A percentile compares a stretch with the other conserved stretches of the same genome.
Conservation (phyloP, 805 yeast genomes). For the Sporopachydermia quercuum region DNA sequence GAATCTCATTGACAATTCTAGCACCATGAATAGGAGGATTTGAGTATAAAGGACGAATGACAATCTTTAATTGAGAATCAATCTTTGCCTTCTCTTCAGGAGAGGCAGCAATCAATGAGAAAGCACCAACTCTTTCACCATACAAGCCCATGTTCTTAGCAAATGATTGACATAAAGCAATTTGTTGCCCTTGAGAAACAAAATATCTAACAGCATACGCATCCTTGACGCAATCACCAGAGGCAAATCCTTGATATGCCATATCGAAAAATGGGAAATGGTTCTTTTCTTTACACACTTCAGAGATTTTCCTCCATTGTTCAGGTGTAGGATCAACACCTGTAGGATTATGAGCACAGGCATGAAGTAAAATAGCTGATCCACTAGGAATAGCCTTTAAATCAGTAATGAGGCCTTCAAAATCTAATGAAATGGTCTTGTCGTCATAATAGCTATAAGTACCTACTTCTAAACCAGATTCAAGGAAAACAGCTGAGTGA, state of each 20-base stretch:
- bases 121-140: constrained; percentile 94
- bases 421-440: constrained; percentile 51
- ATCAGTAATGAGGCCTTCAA: constrained; percentile 49
- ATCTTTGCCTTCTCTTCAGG: constrained; percentile 38
- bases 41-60: constrained; percentile 75
- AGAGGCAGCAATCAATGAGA: constrained; percentile 47
- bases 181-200: constrained; percentile 34
- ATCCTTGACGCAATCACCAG: constrained; percentile 72
- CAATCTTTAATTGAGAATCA: constrained; percentile 56
- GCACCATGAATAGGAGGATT: constrained; percentile 96
- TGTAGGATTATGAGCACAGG: constrained; percentile 97
- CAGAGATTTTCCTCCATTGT: constrained; percentile 65
- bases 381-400: constrained; percentile 58
- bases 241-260: constrained; percentile 95
- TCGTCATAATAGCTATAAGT: constrained; percentile 81
- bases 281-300: constrained; percentile 39
- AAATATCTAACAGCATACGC: constrained; percentile 65
- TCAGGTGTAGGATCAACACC: constrained; percentile 83
- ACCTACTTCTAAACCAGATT: constrained; percentile 50
- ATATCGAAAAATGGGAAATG: constrained; percentile 83
- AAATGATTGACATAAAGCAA: constrained; percentile 82
- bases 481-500: constrained; percentile 70
- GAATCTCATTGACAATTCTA: constrained; percentile 65
- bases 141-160: constrained; percentile 95
- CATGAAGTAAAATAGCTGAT: constrained; percentile 72